phyloP scores from a whole-genome alignment of 2,329 filamentous ascomycete genomes.

The Trichophyton equinum region DNA sequence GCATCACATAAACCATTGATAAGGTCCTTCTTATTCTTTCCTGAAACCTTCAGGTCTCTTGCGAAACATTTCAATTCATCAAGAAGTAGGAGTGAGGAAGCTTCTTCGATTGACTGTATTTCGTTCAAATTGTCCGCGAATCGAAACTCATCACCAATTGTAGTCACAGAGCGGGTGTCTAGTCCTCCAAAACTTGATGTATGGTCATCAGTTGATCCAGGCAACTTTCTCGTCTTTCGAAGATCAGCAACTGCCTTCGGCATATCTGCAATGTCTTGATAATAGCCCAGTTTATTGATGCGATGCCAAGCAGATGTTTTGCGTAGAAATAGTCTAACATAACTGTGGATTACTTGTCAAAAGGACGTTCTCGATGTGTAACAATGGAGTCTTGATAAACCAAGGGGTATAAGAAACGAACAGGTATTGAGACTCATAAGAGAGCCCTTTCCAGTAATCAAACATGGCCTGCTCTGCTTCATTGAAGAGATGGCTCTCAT shows the following conservation, averaged over 20 bases:
- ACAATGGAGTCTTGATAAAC: background rate
- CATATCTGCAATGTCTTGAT: slow-evolving; percentile 69
- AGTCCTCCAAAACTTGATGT: slow-evolving; percentile 37
- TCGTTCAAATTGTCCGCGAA: slow-evolving; percentile 72
- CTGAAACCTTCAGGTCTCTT: slow-evolving; percentile 74
- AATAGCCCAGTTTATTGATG: slow-evolving; percentile 61
- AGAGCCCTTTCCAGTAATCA: slow-evolving; percentile 55
- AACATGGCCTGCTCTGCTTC: slow-evolving; percentile 68
- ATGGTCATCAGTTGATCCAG: slow-evolving; percentile 27
- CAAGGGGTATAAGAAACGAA: slow-evolving; percentile 35
- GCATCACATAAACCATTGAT: slow-evolving; percentile 59
- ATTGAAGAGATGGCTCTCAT: slow-evolving; percentile 80
- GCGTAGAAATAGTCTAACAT: slow-evolving; percentile 81
- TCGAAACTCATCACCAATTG: slow-evolving; percentile 48
- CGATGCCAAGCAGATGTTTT: slow-evolving; percentile 91
- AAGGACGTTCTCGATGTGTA: background rate
- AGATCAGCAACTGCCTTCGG: slow-evolving; percentile 52
- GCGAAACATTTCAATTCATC: slow-evolving; percentile 77
- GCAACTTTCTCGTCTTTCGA: slow-evolving; percentile 47
- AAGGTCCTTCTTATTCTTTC: slow-evolving; percentile 76
- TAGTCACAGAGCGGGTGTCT: slow-evolving; percentile 35
- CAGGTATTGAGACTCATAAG: slow-evolving; percentile 84
- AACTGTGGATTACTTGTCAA: slow-evolving; percentile 39
- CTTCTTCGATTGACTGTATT: slow-evolving; percentile 70
- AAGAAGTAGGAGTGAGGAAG: slow-evolving; percentile 65